These are phyloP conservation scores for Trichoderma sp. DNA, from an alignment of 2,329 filamentous ascomycete species.

Conservation along the genomic window DNA sequence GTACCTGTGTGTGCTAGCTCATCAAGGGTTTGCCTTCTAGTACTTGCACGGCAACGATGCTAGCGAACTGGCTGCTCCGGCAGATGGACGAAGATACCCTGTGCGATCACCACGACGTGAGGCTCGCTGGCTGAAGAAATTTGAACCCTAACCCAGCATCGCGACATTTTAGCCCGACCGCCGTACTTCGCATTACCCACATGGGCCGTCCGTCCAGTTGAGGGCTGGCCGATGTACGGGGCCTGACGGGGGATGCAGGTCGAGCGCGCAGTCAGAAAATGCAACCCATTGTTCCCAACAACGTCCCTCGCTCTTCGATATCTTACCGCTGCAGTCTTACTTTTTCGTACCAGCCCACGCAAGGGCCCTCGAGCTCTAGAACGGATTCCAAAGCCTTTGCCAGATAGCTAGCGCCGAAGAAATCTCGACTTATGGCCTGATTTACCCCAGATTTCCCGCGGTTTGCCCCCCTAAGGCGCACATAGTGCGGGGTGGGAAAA, in stretches of 20 bases:
- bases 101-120: not conserved
- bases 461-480: constrained; percentile 1
- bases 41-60: not conserved
- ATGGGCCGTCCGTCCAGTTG: not conserved
- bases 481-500: constrained; percentile 16
- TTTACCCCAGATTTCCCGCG: constrained; percentile 18
- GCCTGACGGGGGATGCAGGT: not conserved
- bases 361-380: constrained; percentile 9
- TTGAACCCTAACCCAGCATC: constrained; percentile 13
- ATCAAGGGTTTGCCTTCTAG: not conserved
- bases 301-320: not conserved
- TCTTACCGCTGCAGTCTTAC: not conserved
- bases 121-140: not conserved
- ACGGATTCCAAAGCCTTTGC: not conserved
- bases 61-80: not conserved
- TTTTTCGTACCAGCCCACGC: not conserved
- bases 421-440: constrained; percentile 15
- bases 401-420: constrained; percentile 7
- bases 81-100: not conserved
- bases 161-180: constrained; percentile 13
- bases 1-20: not conserved
- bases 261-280: constrained; percentile 1
- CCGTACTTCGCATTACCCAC: constrained; percentile 12
- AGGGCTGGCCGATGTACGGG: not conserved
- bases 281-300: constrained; percentile 6